phyloP scores from a whole-genome alignment of 768 basidiomycete species.

The Leccinum broughii region DNA sequence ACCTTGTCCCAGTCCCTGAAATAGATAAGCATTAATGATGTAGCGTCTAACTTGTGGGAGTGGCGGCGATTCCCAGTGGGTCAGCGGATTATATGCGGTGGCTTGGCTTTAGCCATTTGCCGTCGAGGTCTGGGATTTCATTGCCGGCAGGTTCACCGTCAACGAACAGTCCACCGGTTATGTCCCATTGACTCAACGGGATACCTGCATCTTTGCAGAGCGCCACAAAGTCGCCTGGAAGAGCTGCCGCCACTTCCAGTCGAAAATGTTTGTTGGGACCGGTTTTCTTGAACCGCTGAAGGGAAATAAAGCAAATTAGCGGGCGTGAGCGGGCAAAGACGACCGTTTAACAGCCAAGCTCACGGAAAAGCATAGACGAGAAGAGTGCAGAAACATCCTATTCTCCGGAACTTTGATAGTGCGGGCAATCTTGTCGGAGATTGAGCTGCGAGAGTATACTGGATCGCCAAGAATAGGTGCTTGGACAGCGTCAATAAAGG shows the following conservation, averaged over 20 bases:
- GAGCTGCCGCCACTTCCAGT: constrained; percentile 55
- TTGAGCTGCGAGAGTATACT: constrained; percentile 44
- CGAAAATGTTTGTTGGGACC: constrained; percentile 50
- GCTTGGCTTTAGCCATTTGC: constrained; percentile 33
- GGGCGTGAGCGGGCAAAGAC: not conserved
- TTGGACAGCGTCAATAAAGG: constrained; percentile 29
- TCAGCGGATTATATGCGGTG: constrained; percentile 16
- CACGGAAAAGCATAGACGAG: constrained; percentile 57
- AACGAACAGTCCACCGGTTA: constrained; percentile 47
- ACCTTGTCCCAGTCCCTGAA: constrained; percentile 11
- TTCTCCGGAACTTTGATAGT: constrained; percentile 39
- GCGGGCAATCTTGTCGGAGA: constrained; percentile 32
- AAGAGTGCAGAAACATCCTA: constrained; percentile 62
- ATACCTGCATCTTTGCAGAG: constrained; percentile 51
- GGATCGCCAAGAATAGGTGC: constrained; percentile 69
- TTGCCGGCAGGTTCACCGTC: constrained; percentile 41
- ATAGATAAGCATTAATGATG: constrained; percentile 1
- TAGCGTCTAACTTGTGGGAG: constrained; percentile 4
- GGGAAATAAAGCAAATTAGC: constrained; percentile 1
- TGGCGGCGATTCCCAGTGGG: not conserved
- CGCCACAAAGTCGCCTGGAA: constrained; percentile 55
- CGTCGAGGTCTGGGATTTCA: constrained; percentile 40
- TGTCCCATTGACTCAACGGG: constrained; percentile 35
- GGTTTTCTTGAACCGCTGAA: constrained; percentile 48
- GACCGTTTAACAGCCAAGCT: constrained; percentile 25